Conservation (phyloP, 805 yeast species). For the Metschnikowia vanudenii region DNA sequence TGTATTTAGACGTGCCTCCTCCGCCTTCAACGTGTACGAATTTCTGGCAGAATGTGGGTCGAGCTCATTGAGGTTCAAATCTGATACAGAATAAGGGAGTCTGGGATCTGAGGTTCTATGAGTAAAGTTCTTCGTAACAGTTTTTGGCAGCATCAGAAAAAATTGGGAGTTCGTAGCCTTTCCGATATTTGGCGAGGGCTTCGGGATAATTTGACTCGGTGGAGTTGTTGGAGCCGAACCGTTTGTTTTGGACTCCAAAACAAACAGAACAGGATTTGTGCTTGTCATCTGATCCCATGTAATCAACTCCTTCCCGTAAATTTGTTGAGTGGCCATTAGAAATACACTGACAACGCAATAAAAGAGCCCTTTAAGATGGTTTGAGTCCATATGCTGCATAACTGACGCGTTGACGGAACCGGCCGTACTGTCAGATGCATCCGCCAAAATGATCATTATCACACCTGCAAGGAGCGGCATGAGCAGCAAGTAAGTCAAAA, state of each 20-base stretch:
- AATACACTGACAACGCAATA: constrained; percentile 68
- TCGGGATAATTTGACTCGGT: neutral
- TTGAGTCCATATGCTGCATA: constrained; percentile 17
- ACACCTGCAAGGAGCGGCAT: constrained; percentile 55
- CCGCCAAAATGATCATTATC: constrained; percentile 43
- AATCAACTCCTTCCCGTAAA: constrained; percentile 79
- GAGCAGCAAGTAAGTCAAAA: constrained; percentile 50
- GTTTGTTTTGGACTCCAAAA: constrained; percentile 23
- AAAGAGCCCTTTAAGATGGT: constrained; percentile 57
- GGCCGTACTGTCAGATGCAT: constrained; percentile 16
- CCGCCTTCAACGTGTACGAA: constrained; percentile 13
- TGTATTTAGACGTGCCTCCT: constrained; percentile 18
- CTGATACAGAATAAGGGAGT: constrained; percentile 37
- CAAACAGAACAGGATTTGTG: constrained; percentile 28
- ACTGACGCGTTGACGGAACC: neutral
- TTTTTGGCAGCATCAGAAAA: constrained; percentile 13
- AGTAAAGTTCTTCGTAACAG: constrained; percentile 8
- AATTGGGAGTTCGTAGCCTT: constrained; percentile 4
- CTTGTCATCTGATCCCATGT: constrained; percentile 45
- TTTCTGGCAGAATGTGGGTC: constrained; percentile 7
- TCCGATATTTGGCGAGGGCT: neutral
- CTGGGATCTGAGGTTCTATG: constrained; percentile 23
- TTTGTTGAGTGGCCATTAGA: constrained; percentile 81
- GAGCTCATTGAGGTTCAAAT: constrained; percentile 30
- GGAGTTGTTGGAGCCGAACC: neutral